Evolutionary conservation across 257 asterid genomes (phyloP), one percentile per base, ranked within the genome.

Genomic region (Paulownia fortunei): DNA sequence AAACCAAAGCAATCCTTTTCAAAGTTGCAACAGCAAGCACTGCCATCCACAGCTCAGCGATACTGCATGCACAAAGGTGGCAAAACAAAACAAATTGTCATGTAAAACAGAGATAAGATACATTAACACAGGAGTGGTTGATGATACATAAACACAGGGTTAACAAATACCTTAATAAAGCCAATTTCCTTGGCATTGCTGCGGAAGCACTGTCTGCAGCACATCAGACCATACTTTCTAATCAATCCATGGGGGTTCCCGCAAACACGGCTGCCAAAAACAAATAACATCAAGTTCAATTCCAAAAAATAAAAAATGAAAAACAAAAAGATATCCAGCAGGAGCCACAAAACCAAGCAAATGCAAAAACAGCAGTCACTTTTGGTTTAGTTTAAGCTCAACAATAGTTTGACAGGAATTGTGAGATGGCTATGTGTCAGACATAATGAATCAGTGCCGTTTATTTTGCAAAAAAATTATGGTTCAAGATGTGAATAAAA

Each of bases 121-220:
- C 10, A 55, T 21, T 15, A 11, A 72, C 24, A 65, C 11, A 54
- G n/a, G 15, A 51, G 18, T 4, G 0, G 36, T 21, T 10, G 26
- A 56, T 74, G 47, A 72, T 10, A 6, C 42, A 72, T 9, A 4
- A 37, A 18, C 12, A 21, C 26, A 54, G 7, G 32, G n/a, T n/a
- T 10, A 63, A 23, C 0, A 52, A 56, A 8, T 68, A 87, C 91
- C 89, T 87, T 87, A 36, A 87, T 80, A n/a, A 87, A 87, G 27
- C 91, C 91, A 36, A 82, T 87, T 64, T 84, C 87, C 87, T 84
- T 87, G 74, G 88, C 87, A 5, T 84, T 84, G 83, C 87, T 84
- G 81, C 87, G 84, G 80, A 84, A 87, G 81, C 91, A 87, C 76
- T 87, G 87, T 24, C 91, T 87, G 87, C 91, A 87, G 84, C 88